phyloP scores from a whole-genome alignment of 2,329 filamentous ascomycete genomes.

The Orbilia brochopaga region DNA sequence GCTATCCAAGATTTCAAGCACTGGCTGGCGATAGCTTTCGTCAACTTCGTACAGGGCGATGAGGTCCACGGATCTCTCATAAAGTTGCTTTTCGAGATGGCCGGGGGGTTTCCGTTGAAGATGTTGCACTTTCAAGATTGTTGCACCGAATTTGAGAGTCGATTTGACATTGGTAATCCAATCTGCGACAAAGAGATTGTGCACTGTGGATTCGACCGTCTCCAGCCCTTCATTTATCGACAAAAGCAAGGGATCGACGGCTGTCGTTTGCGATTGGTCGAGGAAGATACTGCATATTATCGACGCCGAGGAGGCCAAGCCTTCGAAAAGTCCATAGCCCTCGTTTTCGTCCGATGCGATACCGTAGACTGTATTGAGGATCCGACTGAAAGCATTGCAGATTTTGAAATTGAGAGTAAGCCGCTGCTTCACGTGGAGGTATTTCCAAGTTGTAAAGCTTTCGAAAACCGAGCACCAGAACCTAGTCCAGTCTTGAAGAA shows the following conservation, averaged over 20 bases:
- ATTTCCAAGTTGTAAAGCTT: constrained; percentile 85
- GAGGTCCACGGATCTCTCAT: constrained; percentile 77
- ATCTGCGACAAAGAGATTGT: constrained; percentile 64
- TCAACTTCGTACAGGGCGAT: constrained; percentile 76
- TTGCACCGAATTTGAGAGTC: constrained; percentile 70
- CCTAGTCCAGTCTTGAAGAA: constrained; percentile 65
- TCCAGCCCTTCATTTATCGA: constrained; percentile 62
- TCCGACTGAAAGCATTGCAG: constrained; percentile 25
- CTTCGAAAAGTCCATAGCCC: constrained; percentile 68
- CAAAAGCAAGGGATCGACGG: constrained; percentile 30
- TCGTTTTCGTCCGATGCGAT: constrained; percentile 37
- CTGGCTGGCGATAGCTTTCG: constrained; percentile 69
- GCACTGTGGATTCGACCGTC: constrained; percentile 68
- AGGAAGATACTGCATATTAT: constrained; percentile 80
- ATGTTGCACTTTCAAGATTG: constrained; percentile 64
- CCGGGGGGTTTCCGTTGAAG: constrained; percentile 22
- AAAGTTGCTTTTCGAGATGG: constrained; percentile 76
- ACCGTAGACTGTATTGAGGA: constrained; percentile 25
- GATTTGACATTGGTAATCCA: constrained; percentile 69
- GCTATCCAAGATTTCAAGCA: constrained; percentile 73
- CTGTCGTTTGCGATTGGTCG: constrained; percentile 54
- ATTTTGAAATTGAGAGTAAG: constrained; percentile 64
- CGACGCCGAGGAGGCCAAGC: constrained; percentile 74
- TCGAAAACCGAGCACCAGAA: constrained; percentile 83
- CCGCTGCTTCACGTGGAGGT: constrained; percentile 71